Base-by-base conservation (phyloP, 306 rosid species). In the Sesbania bispinosa region DNA sequence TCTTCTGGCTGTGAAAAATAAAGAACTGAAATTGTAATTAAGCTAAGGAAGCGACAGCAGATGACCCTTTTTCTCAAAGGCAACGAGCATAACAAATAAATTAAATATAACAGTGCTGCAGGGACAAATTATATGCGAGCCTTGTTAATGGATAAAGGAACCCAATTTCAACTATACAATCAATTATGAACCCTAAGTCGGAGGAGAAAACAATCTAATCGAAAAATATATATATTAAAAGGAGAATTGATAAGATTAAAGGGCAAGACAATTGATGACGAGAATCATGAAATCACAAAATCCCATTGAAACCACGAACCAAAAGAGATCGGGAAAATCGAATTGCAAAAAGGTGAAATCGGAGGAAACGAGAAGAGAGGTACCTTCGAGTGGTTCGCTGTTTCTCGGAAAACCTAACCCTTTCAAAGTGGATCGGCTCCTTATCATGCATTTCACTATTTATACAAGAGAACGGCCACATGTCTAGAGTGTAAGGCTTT, bases 1-100 rank as follows among this genome's bases (percentile, higher is more conserved):
- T 0, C 27, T 47, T 61, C 50, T 33, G 79, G 61, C 65, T 66
- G 79, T 73, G 76, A 54, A 71, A 67, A 71, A 42, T 5, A n/a
- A 46, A 43, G 4, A 35, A 35, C 27, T 24, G 14, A 47, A 60
- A 36, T 8, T 38, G 18, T 14, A 32, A 10, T 3, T 3, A 60
- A 18, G 21, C 36, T 5, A 6, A 0, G 36, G 8, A 11, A 24
- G 16, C 2, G 1, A 29, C 7, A 1, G n/a, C n/a, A 18, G 18
- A 6, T 11, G 38, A 30, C 19, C 58, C 23, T 11, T 41, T 4
- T 2, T 27, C 27, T 19, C 24, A 19, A 58, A 1, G 16, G 1
- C 16, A 54, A 54, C 1, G 1, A 8, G n/a, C n/a, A n/a, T n/a
- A n/a, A 38, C 26, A 39, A 38, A 4, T 4, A 36, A n/a, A n/a